These are phyloP conservation scores for Russula abietina DNA, from an alignment of 768 basidiomycete species.

Conservation along the genomic window DNA sequence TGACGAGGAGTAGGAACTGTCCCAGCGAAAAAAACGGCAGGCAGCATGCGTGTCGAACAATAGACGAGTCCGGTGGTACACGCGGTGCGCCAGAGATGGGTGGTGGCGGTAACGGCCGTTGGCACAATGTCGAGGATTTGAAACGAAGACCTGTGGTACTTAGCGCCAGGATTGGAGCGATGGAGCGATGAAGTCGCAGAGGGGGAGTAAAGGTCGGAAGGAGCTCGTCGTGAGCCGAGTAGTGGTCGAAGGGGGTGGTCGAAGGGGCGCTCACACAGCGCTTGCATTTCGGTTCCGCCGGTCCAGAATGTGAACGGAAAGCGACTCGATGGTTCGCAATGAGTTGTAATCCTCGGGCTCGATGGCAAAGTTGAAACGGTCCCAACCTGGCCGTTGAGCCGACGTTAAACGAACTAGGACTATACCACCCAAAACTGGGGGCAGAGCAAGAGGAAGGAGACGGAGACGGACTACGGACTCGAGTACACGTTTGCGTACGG, in stretches of 20 bases:
- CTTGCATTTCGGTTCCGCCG: conserved; percentile 12
- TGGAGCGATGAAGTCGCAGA: too few relatives aligned
- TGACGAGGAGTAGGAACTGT: too few relatives aligned
- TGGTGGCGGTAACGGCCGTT: too few relatives aligned
- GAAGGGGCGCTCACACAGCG: conserved; percentile 6
- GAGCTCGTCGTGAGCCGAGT: conserved; percentile 10
- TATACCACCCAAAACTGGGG: conserved; percentile 56
- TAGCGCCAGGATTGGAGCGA: too few relatives aligned
- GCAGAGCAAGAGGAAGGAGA: conserved; percentile 34
- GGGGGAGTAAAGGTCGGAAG: conserved; percentile 13
- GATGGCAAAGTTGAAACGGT: conserved; percentile 47
- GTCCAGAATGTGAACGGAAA: conserved; percentile 40
- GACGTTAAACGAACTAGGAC: conserved; percentile 66
- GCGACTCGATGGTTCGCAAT: conserved; percentile 70
- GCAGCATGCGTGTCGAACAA: too few relatives aligned
- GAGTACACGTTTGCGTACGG: conserved; percentile 34
- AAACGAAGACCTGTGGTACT: too few relatives aligned
- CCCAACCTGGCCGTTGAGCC: conserved; percentile 30
- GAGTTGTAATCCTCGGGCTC: conserved; percentile 75
- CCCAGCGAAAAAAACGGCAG: too few relatives aligned
- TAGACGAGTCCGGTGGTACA: too few relatives aligned
- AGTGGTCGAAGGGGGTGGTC: too few relatives aligned
- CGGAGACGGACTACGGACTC: conserved; percentile 38
- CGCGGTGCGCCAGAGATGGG: too few relatives aligned
- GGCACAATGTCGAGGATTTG: too few relatives aligned